phyloP scores from a whole-genome alignment of 257 asterid species.

The Osmanthus fragrans region DNA sequence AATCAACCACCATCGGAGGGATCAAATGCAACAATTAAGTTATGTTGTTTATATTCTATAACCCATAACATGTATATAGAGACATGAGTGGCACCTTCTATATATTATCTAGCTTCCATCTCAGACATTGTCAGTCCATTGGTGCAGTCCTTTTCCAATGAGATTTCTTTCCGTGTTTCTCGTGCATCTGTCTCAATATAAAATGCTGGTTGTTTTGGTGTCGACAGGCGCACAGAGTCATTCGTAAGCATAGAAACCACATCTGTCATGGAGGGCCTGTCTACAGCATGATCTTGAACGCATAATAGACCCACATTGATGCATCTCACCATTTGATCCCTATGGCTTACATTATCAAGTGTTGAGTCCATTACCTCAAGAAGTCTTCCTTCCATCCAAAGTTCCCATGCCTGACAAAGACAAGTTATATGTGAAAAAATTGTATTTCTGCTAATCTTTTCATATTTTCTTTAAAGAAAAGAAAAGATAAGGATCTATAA shows the following conservation, averaged over 20 bases:
- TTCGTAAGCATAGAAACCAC: slow-evolving; percentile 38
- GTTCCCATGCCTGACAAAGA: slow-evolving; percentile 38
- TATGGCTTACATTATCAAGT: not conserved
- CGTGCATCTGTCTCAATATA: slow-evolving; percentile 11
- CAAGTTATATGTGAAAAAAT: no score
- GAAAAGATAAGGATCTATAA: not conserved
- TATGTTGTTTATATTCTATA: no score
- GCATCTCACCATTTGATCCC: slow-evolving; percentile 25
- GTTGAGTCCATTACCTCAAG: slow-evolving; percentile 33
- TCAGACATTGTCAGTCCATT: slow-evolving; percentile 26
- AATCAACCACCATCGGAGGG: no score
- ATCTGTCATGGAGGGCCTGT: slow-evolving; percentile 41
- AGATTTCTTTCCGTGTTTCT: not conserved
- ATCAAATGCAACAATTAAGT: no score
- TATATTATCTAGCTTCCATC: not conserved
- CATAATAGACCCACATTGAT: slow-evolving; percentile 39
- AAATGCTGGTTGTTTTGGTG: slow-evolving; percentile 38
- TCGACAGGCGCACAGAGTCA: slow-evolving; percentile 17
- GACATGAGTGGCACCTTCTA: not conserved
- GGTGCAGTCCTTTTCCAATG: slow-evolving; percentile 11
- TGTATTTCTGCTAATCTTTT: no score
- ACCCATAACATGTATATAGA: not conserved
- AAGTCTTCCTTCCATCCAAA: slow-evolving; percentile 35
- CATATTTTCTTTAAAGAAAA: no score
- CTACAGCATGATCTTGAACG: slow-evolving; percentile 38